phyloP scores from a whole-genome alignment of 2,329 filamentous ascomycete genomes.

The Exophiala spinifera region DNA sequence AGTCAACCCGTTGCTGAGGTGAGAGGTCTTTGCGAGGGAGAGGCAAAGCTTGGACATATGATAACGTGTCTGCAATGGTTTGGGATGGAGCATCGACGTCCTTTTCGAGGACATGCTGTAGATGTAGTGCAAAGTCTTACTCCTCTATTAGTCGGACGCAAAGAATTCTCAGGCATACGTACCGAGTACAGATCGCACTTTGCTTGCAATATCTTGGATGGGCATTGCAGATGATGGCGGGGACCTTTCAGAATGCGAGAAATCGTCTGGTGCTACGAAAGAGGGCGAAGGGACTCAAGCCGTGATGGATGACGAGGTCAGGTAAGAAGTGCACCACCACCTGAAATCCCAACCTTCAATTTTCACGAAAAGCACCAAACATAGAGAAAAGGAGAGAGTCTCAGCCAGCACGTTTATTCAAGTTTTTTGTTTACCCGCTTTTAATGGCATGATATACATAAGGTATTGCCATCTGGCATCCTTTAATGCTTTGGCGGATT shows the following conservation, averaged over 20 bases:
- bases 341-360: no score
- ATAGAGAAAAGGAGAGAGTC: no score
- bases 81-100: slow-evolving; percentile 1
- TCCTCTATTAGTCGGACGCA: neutral
- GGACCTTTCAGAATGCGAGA: no score
- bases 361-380: no score
- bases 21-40: slow-evolving; percentile 19
- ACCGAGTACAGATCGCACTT: slow-evolving; percentile 22
- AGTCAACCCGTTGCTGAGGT: slow-evolving; percentile 9
- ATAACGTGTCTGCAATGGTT: slow-evolving; percentile 15
- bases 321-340: no score
- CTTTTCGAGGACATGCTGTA: slow-evolving; percentile 18
- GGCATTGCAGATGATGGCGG: slow-evolving; percentile 5
- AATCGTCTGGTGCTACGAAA: neutral
- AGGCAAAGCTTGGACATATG: slow-evolving; percentile 22
- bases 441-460: slow-evolving; percentile 7
- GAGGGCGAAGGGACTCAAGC: neutral
- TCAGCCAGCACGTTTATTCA: neutral
- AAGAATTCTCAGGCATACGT: neutral
- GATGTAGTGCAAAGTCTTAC: slow-evolving; percentile 29
- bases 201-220: slow-evolving; percentile 5
- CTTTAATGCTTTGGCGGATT: slow-evolving; percentile 26
- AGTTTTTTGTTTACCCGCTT: neutral
- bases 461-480: neutral
- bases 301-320: neutral